Base-by-base conservation (phyloP, 768 basidiomycete species). In the Lentinula boryana region DNA sequence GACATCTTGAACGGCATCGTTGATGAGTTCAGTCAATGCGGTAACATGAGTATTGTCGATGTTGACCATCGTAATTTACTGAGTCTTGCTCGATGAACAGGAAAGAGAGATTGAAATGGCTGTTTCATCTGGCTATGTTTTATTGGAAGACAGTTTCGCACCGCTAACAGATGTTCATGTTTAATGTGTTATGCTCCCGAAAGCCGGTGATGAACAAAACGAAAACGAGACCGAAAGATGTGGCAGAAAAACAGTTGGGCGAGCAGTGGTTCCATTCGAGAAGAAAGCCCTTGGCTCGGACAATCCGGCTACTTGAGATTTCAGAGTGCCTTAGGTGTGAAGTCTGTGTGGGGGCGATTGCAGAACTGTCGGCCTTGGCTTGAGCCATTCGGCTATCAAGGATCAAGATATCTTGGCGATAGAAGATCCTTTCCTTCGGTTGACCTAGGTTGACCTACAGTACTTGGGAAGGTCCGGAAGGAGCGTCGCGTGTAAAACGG, bases 21-120 rank as follows among this genome's bases (percentile, higher is more conserved):
- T 72, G 5, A 76, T 70, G 52, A 76, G 38, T 60, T 58, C 66
- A 57, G 72, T 60, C 50, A 72, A 69, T 4, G 68, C 50, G 60
- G 66, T 52, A 16, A 72, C 56, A 40, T 68, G 60, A 36, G 31
- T 41, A 41, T 61, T 61, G 36, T 58, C 57, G 46, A 58, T 43
- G 18, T 23, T 43, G 23, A 10, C 32, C 53, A 54, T 54, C 31
- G 23, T 33, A 8, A 18, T 48, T 16, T 48, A 23, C 1, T n/a
- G 7, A 13, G 41, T 15, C 41, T 43, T 48, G 21, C 2, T 21
- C 9, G 46, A 12, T 9, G 18, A 9, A 48, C 6, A 4, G 18
- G 21, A 10, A 27, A 5, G 6, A 48, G 46, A 44, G 16, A 18
- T 16, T 44, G 15, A 18, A n/a, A 15, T 48, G 7, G 6, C 46